These are phyloP conservation scores for Phytophthora ramorum DNA, from an alignment of 352 stramenopile species.

Conservation along the genomic window DNA sequence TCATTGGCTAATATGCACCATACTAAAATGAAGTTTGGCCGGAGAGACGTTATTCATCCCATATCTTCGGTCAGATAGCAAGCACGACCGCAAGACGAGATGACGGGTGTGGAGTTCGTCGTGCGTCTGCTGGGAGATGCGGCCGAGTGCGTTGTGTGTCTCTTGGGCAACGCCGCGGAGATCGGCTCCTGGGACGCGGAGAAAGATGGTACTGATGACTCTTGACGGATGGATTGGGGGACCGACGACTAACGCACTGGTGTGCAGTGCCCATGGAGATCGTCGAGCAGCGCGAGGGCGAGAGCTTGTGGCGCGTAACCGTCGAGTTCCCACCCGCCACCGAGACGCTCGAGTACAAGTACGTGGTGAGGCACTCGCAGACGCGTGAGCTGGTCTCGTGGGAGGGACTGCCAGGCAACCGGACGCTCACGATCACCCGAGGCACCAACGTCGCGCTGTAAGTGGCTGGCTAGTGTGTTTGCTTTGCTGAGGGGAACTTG, in stretches of 20 bases:
- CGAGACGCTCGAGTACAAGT: conserved; percentile 81
- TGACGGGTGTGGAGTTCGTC: conserved; percentile 38
- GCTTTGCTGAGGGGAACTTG: background rate
- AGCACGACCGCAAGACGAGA: too few species aligned
- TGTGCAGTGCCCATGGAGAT: conserved; percentile 56
- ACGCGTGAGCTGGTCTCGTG: conserved; percentile 62
- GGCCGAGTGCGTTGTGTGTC: conserved; percentile 43
- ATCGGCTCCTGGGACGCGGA: conserved; percentile 70
- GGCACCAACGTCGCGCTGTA: conserved; percentile 66
- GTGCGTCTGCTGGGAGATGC: conserved; percentile 45
- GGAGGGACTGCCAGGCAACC: conserved; percentile 77
- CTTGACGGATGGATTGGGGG: background rate
- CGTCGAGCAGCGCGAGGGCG: conserved; percentile 26
- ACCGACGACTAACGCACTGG: background rate
- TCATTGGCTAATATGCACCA: too few species aligned
- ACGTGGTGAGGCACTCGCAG: conserved; percentile 55
- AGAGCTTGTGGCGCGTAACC: conserved; percentile 47
- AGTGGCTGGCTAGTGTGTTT: conserved; percentile 16
- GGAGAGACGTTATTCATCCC: too few species aligned
- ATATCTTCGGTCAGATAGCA: too few species aligned
- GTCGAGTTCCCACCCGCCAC: conserved; percentile 35
- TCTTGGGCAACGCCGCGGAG: conserved; percentile 60
- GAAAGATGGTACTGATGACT: conserved; percentile 45
- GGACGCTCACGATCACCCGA: conserved; percentile 54
- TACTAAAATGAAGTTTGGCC: too few species aligned